Evolutionary conservation across 1,139 yeast genomes (phyloP).

Genomic region (Candida gigantensis): DNA sequence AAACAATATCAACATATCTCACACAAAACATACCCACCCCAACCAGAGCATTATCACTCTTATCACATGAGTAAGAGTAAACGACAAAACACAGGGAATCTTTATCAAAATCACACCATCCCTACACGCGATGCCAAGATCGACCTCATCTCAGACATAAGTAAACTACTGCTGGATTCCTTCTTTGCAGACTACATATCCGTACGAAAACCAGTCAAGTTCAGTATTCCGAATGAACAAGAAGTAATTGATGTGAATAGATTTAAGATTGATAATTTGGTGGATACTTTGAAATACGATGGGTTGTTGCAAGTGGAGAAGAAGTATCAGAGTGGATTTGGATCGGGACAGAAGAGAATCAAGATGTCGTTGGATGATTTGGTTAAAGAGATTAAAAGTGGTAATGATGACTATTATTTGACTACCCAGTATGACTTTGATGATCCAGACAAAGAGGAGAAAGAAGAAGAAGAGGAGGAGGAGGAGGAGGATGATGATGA

Average conservation of each 20-base stretch:
- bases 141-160: conserved; percentile 2
- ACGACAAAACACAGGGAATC: conserved; percentile 5
- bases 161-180: conserved; percentile 4
- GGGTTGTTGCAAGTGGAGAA: conserved; percentile 54
- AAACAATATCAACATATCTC: not conserved
- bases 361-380: conserved; percentile 51
- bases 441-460: conserved; percentile 16
- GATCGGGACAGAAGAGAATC: conserved; percentile 56
- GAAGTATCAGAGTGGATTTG: conserved; percentile 60
- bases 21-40: not conserved
- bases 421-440: conserved; percentile 65
- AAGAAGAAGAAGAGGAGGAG: conserved; percentile 20
- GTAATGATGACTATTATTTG: conserved; percentile 48
- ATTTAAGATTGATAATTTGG: conserved; percentile 39
- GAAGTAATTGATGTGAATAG: conserved; percentile 17
- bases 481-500: conserved; percentile 15
- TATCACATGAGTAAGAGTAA: not conserved
- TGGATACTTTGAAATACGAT: conserved; percentile 30
- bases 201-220: conserved; percentile 40
- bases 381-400: conserved; percentile 36
- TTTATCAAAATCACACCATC: conserved; percentile 2
- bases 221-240: conserved; percentile 25
- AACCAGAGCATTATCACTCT: not conserved
- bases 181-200: conserved; percentile 33
- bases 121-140: not conserved